Evolutionary conservation across 2,329 filamentous ascomycete species (phyloP).

Genomic region (Metarhizium anisopliae): DNA sequence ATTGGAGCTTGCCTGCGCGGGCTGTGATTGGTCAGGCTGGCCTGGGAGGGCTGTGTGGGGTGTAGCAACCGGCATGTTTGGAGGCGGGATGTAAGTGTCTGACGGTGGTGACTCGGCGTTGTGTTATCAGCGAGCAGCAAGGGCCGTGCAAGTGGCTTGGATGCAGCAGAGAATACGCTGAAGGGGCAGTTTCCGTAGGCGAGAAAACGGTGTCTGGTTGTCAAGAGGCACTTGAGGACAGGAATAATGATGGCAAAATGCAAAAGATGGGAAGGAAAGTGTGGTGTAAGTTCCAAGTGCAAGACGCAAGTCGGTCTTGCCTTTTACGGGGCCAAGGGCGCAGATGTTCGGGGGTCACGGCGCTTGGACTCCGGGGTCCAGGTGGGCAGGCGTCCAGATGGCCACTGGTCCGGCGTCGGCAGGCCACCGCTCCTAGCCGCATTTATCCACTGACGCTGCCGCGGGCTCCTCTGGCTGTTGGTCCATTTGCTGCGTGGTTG

Average conservation of each 20-base stretch:
- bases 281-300: not conserved
- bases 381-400: not conserved
- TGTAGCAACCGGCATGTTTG: constrained; percentile 4
- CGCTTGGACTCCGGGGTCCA: constrained; percentile 1
- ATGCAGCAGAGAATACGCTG: not conserved
- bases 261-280: not conserved
- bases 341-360: not conserved
- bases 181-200: not conserved
- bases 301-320: not conserved
- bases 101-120: too few species aligned
- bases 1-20: constrained; percentile 9
- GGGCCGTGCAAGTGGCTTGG: not conserved
- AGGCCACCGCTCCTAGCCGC: constrained; percentile 8
- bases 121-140: too few species aligned
- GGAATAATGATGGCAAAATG: not conserved
- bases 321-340: not conserved
- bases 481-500: too few species aligned
- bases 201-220: too few species aligned
- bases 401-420: constrained; percentile 4
- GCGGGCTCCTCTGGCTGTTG: not conserved
- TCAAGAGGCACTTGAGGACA: too few species aligned
- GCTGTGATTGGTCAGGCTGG: constrained; percentile 8
- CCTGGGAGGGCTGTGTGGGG: constrained; percentile 1
- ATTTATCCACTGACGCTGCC: constrained; percentile 1
- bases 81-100: not conserved